Evolutionary conservation across 257 asterid genomes (phyloP).

Genomic region (Dorcoceras hygrometricum): DNA sequence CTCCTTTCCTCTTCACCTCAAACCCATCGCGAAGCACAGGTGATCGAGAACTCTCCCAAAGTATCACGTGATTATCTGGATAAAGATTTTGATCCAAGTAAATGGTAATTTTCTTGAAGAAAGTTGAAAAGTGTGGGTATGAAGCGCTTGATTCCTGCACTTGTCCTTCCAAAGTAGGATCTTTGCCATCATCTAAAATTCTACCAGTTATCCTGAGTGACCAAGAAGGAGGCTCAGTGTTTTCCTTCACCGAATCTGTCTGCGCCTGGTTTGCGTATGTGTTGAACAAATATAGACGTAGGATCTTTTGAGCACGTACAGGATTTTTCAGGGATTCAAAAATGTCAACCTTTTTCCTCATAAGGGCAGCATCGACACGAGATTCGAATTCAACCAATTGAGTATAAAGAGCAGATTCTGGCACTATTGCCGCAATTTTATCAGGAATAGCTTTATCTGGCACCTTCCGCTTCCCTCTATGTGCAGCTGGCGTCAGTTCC

Average conservation of each 20-base stretch:
- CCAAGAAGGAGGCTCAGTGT: conserved; percentile 70
- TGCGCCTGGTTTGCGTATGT: conserved; percentile 39
- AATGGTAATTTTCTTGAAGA: conserved; percentile 74
- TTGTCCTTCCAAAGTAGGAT: conserved; percentile 39
- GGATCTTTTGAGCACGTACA: conserved; percentile 30
- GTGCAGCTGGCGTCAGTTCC: conserved; percentile 84
- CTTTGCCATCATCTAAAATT: conserved; percentile 61
- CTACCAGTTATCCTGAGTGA: conserved; percentile 70
- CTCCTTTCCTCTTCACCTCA: conserved; percentile 90
- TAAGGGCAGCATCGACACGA: conserved; percentile 64
- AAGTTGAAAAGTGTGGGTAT: conserved; percentile 67
- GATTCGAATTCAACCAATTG: conserved; percentile 74
- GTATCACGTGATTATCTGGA: conserved; percentile 78
- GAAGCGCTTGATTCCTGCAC: conserved; percentile 29
- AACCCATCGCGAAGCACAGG: conserved; percentile 71
- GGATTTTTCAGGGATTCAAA: conserved; percentile 35
- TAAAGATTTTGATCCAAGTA: conserved; percentile 82
- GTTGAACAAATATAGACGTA: conserved; percentile 39
- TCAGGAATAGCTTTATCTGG: conserved; percentile 60
- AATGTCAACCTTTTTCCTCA: conserved; percentile 63
- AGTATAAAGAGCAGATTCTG: conserved; percentile 78
- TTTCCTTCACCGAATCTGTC: conserved; percentile 31
- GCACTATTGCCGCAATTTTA: conserved; percentile 58
- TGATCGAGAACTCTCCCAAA: conserved; percentile 86
- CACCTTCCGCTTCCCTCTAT: conserved; percentile 61